Base-by-base conservation (phyloP, 2,329 filamentous ascomycete species). In the Emericellopsis atlantica region DNA sequence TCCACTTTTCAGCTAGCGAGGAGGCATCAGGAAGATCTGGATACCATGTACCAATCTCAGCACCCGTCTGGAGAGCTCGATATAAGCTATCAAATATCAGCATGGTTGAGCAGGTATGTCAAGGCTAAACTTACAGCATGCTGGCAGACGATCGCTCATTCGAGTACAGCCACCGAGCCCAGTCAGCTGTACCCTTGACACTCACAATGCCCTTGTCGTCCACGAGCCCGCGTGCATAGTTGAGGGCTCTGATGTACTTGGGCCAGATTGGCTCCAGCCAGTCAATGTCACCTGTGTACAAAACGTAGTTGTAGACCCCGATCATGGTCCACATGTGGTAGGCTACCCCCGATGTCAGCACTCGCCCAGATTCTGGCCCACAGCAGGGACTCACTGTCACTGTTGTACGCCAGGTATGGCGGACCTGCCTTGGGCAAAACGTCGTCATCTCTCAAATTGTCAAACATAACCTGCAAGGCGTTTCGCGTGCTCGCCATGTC, bases 281-380 rank as follows among this genome's bases (percentile, higher is more conserved):
- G 12, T 24, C 35, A 21, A 18, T 16, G 29, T 42, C 40, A 12
- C 26, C 35, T 12, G 34, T 69, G 49, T 67, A 76, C 2, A 76
- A 57, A 23, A 73, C 58, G 45, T 76, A 76, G 47, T 74, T 71
- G 51, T 71, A 70, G 3, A 69, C 70, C 10, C 70, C 69, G 40
- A 76, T 67, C 57, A 76, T 66, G 4, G 66, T 65, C 54, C 54
- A 56, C 49, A 57, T 53, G 46, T 59, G 55, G 41, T 58, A 58
- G 1, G 55, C 36, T 37, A n/a, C 8, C 18, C 3, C 18, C 18
- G 18, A 3, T 5, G 18, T 21, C 18, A 21, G 18, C 18, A 21
- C 18, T 9, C 14, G 18, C 15, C 3, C 9, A 35, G 3, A 6
- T 35, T 35, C 9, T 15, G 15, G 12, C 18, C 18, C 18, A 21